Evolutionary conservation across 164 flowering plant species (phyloP).

Genomic region (Kalanchoe fedtschenkoi): DNA sequence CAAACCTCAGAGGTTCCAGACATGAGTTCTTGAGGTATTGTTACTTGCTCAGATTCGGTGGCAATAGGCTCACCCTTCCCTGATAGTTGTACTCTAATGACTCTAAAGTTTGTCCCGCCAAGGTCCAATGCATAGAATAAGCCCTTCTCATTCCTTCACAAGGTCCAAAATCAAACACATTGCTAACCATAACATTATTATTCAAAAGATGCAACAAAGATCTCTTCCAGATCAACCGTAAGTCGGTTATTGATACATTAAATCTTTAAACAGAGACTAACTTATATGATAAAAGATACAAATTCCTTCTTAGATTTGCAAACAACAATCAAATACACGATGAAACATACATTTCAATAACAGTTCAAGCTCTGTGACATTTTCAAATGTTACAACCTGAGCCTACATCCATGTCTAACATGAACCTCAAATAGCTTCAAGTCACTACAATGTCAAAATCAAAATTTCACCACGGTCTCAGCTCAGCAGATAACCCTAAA

Average conservation of each 20-base stretch:
- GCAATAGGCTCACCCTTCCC: conserved; percentile 52
- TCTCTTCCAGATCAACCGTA: neutral
- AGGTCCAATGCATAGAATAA: conserved; percentile 87
- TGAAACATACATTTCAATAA: too few relatives aligned
- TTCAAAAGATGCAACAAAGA: neutral
- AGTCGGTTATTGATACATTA: neutral
- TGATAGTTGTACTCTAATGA: conserved; percentile 72
- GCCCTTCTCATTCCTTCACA: conserved; percentile 71
- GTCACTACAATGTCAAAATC: neutral
- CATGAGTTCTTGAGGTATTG: conserved; percentile 78
- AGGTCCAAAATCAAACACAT: neutral
- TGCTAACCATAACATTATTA: neutral
- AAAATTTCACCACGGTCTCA: too few relatives aligned
- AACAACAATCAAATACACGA: too few relatives aligned
- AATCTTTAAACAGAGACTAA: too few relatives aligned
- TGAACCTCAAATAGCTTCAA: too few relatives aligned
- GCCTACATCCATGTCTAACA: too few relatives aligned
- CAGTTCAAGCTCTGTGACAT: too few relatives aligned
- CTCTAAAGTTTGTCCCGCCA: conserved; percentile 91
- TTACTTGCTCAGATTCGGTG: conserved; percentile 67
- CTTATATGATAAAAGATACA: too few relatives aligned
- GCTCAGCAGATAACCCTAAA: neutral
- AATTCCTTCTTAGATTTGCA: too few relatives aligned
- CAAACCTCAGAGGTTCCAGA: conserved; percentile 72
- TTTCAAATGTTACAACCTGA: too few relatives aligned